Conservation (phyloP, 2,329 filamentous ascomycete genomes). For the Graphilbum fragrans region DNA sequence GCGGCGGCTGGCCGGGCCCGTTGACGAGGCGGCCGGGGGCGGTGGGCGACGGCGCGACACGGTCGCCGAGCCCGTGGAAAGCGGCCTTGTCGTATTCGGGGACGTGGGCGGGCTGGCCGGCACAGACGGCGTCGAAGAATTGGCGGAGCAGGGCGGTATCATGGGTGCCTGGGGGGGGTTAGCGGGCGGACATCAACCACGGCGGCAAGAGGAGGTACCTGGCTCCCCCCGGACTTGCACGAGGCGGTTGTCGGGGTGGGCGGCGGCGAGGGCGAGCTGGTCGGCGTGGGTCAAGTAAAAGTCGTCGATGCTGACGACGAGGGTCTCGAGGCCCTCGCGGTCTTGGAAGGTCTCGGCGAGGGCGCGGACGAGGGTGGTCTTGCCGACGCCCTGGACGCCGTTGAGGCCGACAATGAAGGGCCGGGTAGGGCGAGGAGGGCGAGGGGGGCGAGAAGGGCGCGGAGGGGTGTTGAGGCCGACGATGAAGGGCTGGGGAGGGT, state of each 20-base stretch:
- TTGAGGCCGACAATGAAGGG: constrained; percentile 84
- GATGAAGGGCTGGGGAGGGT: constrained; percentile 71
- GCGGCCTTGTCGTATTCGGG: constrained; percentile 78
- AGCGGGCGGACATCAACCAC: too few relatives aligned
- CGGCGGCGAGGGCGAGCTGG: constrained; percentile 51
- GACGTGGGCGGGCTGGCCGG: constrained; percentile 39
- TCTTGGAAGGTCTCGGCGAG: constrained; percentile 50
- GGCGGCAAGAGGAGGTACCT: constrained; percentile 24
- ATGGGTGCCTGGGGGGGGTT: constrained; percentile 38
- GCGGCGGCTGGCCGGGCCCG: constrained; percentile 30
- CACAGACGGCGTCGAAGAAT: constrained; percentile 49
- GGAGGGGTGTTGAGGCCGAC: constrained; percentile 76
- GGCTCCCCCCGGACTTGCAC: constrained; percentile 76
- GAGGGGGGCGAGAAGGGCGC: too few relatives aligned
- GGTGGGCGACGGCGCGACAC: constrained; percentile 41
- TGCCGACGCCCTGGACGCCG: constrained; percentile 83
- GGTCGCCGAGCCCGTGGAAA: constrained; percentile 65
- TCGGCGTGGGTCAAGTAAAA: constrained; percentile 68
- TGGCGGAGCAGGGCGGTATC: constrained; percentile 52
- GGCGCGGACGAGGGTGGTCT: constrained; percentile 70
- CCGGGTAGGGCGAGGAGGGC: too few relatives aligned
- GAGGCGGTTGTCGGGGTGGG: constrained; percentile 59
- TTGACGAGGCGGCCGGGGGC: constrained; percentile 48
- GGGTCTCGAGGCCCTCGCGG: constrained; percentile 45
- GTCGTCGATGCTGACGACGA: constrained; percentile 78